These are phyloP conservation scores for Populus hybrid DNA, from an alignment of 441 rosid species.

Conservation along the genomic window DNA sequence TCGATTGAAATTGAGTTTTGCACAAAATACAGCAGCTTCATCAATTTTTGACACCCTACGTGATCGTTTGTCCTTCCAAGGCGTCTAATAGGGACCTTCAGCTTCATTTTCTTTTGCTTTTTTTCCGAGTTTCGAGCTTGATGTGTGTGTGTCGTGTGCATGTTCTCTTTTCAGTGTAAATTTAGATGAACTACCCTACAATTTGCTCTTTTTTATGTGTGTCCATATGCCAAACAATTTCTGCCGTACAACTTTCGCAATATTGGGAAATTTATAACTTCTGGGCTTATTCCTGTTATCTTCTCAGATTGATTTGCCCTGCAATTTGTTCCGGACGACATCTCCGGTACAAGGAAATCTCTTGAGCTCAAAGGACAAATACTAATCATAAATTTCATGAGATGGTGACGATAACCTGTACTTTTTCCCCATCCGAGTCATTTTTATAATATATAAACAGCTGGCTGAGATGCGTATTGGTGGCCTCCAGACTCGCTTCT, in stretches of 20 bases:
- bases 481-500: not conserved
- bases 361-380: no score
- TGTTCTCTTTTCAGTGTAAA: not conserved
- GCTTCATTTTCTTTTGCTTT: not conserved
- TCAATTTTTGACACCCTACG: slow-evolving; percentile 87
- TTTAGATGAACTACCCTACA: not conserved
- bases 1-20: slow-evolving; percentile 71
- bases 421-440: not conserved
- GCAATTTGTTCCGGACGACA: not conserved
- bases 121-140: slow-evolving; percentile 3
- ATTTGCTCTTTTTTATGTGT: no score
- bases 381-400: not conserved
- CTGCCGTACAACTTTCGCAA: not conserved
- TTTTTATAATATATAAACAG: not conserved
- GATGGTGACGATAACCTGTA: not conserved
- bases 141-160: slow-evolving; percentile 8
- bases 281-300: not conserved
- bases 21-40: slow-evolving; percentile 81
- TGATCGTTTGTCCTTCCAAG: slow-evolving; percentile 76
- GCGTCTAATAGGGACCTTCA: slow-evolving; percentile 41
- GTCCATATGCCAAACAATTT: not conserved
- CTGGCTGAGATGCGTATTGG: not conserved
- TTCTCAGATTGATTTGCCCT: not conserved
- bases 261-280: not conserved
- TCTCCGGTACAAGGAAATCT: not conserved